Conservation (phyloP, 139 green algal species). For the Bryopsis sp. region DNA sequence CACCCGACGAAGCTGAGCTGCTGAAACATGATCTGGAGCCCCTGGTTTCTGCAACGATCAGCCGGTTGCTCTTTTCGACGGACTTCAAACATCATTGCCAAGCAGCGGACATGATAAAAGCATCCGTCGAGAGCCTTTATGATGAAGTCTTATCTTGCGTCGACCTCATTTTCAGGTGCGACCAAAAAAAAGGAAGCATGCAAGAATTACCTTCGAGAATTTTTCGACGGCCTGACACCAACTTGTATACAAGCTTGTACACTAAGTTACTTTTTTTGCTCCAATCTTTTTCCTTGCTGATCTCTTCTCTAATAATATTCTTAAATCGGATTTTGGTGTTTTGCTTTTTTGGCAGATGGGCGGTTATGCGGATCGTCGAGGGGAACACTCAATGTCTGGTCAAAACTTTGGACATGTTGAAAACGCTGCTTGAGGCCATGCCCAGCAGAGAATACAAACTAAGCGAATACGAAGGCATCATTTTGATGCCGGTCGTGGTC, state of each 20-base stretch:
- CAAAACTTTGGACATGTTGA: conserved; percentile 66
- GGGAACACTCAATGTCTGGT: conserved; percentile 31
- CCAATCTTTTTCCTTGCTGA: too few relatives aligned
- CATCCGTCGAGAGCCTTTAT: conserved; percentile 16
- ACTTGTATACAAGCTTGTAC: too few relatives aligned
- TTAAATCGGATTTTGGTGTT: not conserved
- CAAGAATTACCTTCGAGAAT: too few relatives aligned
- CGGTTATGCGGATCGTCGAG: conserved; percentile 11
- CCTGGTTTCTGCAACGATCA: conserved; percentile 28
- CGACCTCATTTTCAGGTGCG: conserved; percentile 41
- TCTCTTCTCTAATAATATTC: too few relatives aligned
- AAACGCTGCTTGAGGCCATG: conserved; percentile 46
- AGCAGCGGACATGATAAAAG: conserved; percentile 46
- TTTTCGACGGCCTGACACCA: too few relatives aligned
- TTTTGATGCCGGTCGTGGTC: conserved; percentile 82
- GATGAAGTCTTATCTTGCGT: conserved; percentile 34
- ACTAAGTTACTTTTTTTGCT: too few relatives aligned
- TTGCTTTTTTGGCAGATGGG: conserved; percentile 19
- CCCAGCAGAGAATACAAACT: conserved; percentile 34
- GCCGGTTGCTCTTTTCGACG: conserved; percentile 16
- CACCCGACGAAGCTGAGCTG: conserved; percentile 49
- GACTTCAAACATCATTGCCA: conserved; percentile 82
- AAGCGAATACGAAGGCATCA: conserved; percentile 72
- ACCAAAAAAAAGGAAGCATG: too few relatives aligned
- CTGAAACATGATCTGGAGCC: conserved; percentile 53